Base-by-base conservation (phyloP, 345 rosid genomes). In the Acer saccharum region DNA sequence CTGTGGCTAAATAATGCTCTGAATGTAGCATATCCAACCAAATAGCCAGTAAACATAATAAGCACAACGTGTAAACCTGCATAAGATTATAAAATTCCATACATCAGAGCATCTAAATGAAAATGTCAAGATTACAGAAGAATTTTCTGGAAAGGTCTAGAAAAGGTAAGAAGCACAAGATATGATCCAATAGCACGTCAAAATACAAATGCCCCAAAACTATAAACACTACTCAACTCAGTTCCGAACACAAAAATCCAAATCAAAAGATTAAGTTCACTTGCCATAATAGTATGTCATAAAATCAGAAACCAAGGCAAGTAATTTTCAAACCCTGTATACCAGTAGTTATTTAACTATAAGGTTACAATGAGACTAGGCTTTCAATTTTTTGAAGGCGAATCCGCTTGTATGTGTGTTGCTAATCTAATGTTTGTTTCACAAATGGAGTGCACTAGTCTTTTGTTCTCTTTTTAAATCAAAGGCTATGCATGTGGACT, bases 41-140 rank as follows among this genome's bases (percentile, higher is more conserved):
- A 79, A 85, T 96, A 94, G n/a, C 99, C 96, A 68, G 99, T 90
- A 79, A 96, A 96, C 99, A 96, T 96, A 20, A 71, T 90, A 75
- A 94, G 86, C 61, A 78, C 93, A 27, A 96, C 99, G 68, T 96
- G 98, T 60, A 94, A 80, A 76, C 99, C 99, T 93, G 92, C 76
- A 32, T 6, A 71, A 3, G 14, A 29, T 44, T 3, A n/a, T 17
- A 46, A n/a, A 76, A 14, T 35, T 72, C 4, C 6, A 14, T 32
- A 48, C 29, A 14, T 46, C 68, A 12, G 65, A 69, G n/a, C 58
- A 58, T 44, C 41, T 39, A 11, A 65, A 70, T 44, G 10, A 11
- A 64, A 16, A 61, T 25, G 68, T 46, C 6, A 46, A 44, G n/a
- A 29, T 63, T 64, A 27, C 6, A 4, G n/a, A 73, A 81, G 60